These are phyloP conservation scores for Trichoderma aggressivum DNA, from an alignment of 2,329 filamentous ascomycete species.

Conservation along the genomic window DNA sequence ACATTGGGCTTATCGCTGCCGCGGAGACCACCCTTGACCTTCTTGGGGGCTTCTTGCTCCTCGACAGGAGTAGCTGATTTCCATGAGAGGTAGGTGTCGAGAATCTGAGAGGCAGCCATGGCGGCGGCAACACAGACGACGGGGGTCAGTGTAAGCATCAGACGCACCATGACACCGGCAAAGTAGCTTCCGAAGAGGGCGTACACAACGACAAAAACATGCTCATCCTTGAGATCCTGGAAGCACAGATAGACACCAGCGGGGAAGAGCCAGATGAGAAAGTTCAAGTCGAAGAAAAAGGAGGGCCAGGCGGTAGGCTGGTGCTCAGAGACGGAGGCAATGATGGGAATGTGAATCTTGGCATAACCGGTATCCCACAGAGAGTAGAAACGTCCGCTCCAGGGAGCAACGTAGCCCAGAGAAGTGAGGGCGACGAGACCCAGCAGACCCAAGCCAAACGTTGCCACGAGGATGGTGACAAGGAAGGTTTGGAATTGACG, in stretches of 20 bases:
- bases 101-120: constrained; percentile 78
- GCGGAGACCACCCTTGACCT: constrained; percentile 58
- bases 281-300: constrained; percentile 98
- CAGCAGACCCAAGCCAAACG: constrained; percentile 69
- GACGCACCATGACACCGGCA: constrained; percentile 96
- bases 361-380: constrained; percentile 98
- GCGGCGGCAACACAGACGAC: constrained; percentile 94
- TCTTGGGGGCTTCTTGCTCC: constrained; percentile 54
- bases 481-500: constrained; percentile 94
- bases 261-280: constrained; percentile 98
- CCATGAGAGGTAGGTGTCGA: constrained; percentile 77
- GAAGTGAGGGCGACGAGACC: constrained; percentile 84
- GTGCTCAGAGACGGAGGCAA: constrained; percentile 98
- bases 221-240: constrained; percentile 88
- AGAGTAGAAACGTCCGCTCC: constrained; percentile 98
- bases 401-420: constrained; percentile 89
- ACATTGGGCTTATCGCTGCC: constrained; percentile 70
- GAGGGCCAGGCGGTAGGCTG: constrained; percentile 98
- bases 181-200: constrained; percentile 97
- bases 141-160: constrained; percentile 96
- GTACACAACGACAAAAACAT: constrained; percentile 97
- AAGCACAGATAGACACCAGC: constrained; percentile 98
- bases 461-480: constrained; percentile 66
- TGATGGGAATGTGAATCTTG: constrained; percentile 99
- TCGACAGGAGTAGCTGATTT: constrained; percentile 57